These are phyloP conservation scores for Asterochloris erici DNA, from an alignment of 139 green algal genomes.

Conservation along the genomic window DNA sequence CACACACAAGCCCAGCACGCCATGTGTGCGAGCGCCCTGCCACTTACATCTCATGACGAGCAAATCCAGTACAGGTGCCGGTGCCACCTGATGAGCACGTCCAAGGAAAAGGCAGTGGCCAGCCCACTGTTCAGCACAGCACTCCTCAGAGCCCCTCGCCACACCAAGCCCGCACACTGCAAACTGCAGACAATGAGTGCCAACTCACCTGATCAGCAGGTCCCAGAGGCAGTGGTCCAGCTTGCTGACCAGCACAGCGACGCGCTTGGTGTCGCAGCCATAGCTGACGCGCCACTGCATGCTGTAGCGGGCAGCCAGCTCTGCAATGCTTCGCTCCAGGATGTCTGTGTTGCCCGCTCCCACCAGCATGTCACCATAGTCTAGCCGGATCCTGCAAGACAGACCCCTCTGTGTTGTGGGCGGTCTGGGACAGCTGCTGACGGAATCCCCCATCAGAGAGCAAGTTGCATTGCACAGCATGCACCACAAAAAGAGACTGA, in stretches of 20 bases:
- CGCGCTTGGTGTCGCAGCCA: slow-evolving; percentile 45
- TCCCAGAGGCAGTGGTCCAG: slow-evolving; percentile 80
- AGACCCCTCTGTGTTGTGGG: not conserved
- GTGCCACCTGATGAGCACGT: no score
- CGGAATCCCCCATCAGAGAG: no score
- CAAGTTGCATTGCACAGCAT: no score
- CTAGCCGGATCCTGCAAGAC: slow-evolving; percentile 46
- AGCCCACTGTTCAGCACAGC: no score
- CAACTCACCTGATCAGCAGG: slow-evolving; percentile 58
- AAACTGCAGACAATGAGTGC: no score
- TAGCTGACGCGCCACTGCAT: slow-evolving; percentile 70
- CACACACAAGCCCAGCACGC: not conserved
- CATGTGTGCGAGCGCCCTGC: not conserved
- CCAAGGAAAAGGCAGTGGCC: no score
- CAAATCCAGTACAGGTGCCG: not conserved
- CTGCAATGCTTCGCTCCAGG: slow-evolving; percentile 58
- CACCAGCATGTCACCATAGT: slow-evolving; percentile 59
- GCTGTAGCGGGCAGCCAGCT: slow-evolving; percentile 55
- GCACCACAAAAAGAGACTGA: no score
- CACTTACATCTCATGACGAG: not conserved
- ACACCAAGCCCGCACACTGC: no score
- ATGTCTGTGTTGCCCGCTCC: slow-evolving; percentile 56
- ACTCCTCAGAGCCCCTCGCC: no score
- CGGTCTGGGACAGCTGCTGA: no score
- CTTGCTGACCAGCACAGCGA: slow-evolving; percentile 51